These are phyloP conservation scores for Dalbergia oliveri DNA, from an alignment of 306 rosid genomes.

Conservation along the genomic window DNA sequence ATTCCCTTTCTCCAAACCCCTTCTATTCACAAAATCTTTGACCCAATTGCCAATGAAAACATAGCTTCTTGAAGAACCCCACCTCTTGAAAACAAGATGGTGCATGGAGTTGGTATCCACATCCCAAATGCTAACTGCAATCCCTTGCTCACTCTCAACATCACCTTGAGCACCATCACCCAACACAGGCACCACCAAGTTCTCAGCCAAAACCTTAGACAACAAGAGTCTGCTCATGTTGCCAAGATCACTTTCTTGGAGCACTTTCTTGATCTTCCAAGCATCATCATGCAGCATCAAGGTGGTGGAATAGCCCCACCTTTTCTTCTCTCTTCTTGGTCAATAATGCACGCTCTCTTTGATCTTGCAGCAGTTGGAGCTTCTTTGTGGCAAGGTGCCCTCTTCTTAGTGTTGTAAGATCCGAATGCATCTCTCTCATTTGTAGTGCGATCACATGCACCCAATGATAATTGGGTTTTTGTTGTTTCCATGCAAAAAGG, in stretches of 20 bases:
- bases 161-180: too few relatives aligned
- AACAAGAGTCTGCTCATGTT: not conserved
- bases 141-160: not conserved
- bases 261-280: constrained; percentile 40
- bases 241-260: constrained; percentile 25
- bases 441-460: too few relatives aligned
- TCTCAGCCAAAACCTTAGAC: not conserved
- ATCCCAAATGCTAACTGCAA: not conserved
- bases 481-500: too few relatives aligned
- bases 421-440: too few relatives aligned
- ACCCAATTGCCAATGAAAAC: constrained; percentile 9
- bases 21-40: not conserved
- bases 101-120: constrained; percentile 4
- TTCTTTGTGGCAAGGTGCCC: not conserved
- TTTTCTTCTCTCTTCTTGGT: not conserved
- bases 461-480: too few relatives aligned
- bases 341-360: not conserved
- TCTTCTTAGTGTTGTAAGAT: not conserved
- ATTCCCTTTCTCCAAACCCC: not conserved
- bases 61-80: constrained; percentile 7
- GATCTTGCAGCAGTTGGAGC: not conserved
- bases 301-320: not conserved
- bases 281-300: constrained; percentile 34
- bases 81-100: not conserved
- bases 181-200: not conserved